Evolutionary conservation across 371 early-diverging fungal species (phyloP), one percentile per base, ranked within the genome.

Genomic region (Mortierella polycephala): DNA sequence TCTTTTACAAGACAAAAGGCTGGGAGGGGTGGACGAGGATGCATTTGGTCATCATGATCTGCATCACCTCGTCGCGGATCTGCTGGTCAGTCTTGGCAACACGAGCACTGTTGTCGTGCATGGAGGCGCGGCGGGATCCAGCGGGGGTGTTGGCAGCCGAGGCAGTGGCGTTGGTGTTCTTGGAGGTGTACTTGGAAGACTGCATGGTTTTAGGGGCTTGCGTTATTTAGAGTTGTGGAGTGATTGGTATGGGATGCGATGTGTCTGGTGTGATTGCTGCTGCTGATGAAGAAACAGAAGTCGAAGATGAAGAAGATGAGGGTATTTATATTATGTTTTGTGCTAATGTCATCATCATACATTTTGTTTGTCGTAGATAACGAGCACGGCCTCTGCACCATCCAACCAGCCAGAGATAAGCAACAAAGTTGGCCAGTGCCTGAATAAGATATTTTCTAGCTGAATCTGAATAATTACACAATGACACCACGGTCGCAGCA

Each of bases 61-160:
- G 50, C 75, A 75, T 75, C 66, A 75, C 50, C 54, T 65, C 75
- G 20, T 75, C 69, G 10, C 69, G 60, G 55, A 75, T 75, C 37
- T 69, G 61, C 49, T 74, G 64, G 18, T 52, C 47, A 14, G 40
- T 40, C 18, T 53, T 59, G 44, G 30, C 57, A 18, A 62, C 52
- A 40, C 52, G 59, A 8, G 23, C n/a, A 46, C 20, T 4, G 53
- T 45, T 57, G 18, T 57, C 53, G 30, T 60, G 39, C 23, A 52
- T 40, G 6, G 74, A 74, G 64, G 46, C 60, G 53, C 68, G 74
- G 23, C 67, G 67, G 13, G 74, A 67, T 16, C 30, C 49, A 2
- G 60, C 18, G 14, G 68, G 74, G 46, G 67, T 57, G 58, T 52
- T 37, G 20, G 30, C 37, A 41, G 57, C 50, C 9, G 68, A 67